phyloP scores from a whole-genome alignment of 2,329 filamentous ascomycete genomes.

The Colletotrichum lupini region DNA sequence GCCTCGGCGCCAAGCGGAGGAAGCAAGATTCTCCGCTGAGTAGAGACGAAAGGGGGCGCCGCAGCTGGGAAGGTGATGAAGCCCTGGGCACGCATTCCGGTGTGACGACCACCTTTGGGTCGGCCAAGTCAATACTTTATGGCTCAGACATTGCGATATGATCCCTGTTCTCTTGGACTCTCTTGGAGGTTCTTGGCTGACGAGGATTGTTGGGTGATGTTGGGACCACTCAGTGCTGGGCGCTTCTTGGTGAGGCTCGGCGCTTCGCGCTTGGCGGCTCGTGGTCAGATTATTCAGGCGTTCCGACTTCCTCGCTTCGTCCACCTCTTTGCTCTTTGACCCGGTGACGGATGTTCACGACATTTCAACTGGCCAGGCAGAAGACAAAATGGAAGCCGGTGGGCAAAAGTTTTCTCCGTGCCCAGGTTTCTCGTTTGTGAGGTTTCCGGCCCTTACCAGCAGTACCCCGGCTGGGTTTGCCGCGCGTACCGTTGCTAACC shows the following conservation, averaged over 20 bases:
- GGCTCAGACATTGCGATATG: slow-evolving; percentile 6
- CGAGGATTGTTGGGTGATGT: slow-evolving; percentile 15
- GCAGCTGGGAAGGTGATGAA: neutral
- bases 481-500: too few species aligned
- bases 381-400: neutral
- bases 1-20: slow-evolving; percentile 32
- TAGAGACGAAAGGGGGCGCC: neutral
- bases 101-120: slow-evolving; percentile 13
- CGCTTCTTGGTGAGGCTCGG: slow-evolving; percentile 31
- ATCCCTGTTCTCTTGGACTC: neutral
- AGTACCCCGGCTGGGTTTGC: too few species aligned
- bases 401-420: neutral
- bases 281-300: slow-evolving; percentile 3
- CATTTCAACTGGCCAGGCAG: too few species aligned
- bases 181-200: slow-evolving; percentile 26
- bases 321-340: neutral
- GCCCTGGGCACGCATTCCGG: neutral
- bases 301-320: neutral
- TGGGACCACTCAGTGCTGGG: slow-evolving; percentile 14
- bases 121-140: slow-evolving; percentile 21
- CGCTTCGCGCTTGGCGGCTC: slow-evolving; percentile 28
- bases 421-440: neutral
- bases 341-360: neutral
- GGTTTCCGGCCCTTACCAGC: neutral
- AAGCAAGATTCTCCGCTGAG: slow-evolving; percentile 1